Conservation (phyloP, 2,329 filamentous ascomycete species). For the Alternaria ventricosa region DNA sequence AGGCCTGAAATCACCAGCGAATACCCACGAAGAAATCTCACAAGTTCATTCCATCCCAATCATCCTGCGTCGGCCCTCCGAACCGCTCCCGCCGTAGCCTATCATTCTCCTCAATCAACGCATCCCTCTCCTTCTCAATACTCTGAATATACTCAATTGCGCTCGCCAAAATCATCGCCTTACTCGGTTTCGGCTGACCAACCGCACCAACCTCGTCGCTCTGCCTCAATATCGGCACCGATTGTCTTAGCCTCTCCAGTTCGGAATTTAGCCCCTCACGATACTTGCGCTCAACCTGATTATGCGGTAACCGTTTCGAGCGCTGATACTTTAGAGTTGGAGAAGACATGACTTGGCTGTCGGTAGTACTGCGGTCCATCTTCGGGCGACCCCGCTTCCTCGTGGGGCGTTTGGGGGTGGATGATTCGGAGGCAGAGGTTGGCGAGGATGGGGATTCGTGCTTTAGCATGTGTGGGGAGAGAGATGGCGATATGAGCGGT, state of each 20-base stretch:
- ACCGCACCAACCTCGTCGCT: constrained; percentile 31
- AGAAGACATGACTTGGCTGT: constrained; percentile 16
- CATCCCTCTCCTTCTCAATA: constrained; percentile 39
- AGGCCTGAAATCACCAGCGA: not conserved
- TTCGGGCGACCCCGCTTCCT: constrained; percentile 43
- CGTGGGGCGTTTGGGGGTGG: constrained; percentile 33
- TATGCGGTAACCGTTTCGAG: constrained; percentile 41
- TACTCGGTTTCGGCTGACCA: constrained; percentile 42
- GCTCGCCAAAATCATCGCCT: constrained; percentile 40
- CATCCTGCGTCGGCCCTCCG: not conserved
- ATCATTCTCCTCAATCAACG: constrained; percentile 35
- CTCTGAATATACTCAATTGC: constrained; percentile 44
- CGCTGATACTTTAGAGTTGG: constrained; percentile 20
- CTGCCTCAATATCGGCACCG: constrained; percentile 41
- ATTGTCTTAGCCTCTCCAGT: constrained; percentile 35
- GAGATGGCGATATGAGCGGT: constrained; percentile 29
- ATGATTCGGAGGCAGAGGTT: constrained; percentile 24
- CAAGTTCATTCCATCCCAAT: constrained; percentile 1
- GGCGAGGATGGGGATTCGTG: constrained; percentile 36
- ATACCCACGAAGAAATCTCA: not conserved
- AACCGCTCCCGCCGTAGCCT: constrained; percentile 21
- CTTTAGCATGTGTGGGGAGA: constrained; percentile 39
- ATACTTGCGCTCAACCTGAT: constrained; percentile 43
- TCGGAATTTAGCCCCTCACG: constrained; percentile 41
- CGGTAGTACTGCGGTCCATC: constrained; percentile 31